Conservation (phyloP, 2,329 filamentous ascomycete species). For the Colletotrichum trifolii region DNA sequence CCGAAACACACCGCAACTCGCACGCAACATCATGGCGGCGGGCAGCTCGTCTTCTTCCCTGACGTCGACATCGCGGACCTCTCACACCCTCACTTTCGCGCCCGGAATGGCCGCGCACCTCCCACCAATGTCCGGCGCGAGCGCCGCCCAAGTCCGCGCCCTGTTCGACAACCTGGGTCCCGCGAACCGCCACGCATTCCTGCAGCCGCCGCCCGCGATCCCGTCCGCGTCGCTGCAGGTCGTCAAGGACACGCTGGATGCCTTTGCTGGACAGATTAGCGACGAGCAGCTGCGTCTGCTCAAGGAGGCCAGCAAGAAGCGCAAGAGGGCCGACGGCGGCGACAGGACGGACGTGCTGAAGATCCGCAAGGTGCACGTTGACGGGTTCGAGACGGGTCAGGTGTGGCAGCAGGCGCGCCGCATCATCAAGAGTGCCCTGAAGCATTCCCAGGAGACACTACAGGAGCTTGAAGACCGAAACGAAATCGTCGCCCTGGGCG, state of each 20-base stretch:
- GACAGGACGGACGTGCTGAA: constrained; percentile 69
- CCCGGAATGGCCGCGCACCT: constrained; percentile 52
- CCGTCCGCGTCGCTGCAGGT: constrained; percentile 77
- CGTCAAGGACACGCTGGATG: constrained; percentile 84
- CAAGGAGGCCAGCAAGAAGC: constrained; percentile 77
- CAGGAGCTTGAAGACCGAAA: constrained; percentile 60
- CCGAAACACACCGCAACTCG: constrained; percentile 19
- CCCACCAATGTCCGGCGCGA: constrained; percentile 38
- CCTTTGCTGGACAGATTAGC: constrained; percentile 78
- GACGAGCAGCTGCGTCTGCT: constrained; percentile 77
- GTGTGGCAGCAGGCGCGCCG: constrained; percentile 94
- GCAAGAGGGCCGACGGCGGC: constrained; percentile 71
- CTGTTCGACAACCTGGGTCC: constrained; percentile 69
- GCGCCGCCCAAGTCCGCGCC: constrained; percentile 54
- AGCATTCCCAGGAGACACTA: constrained; percentile 59
- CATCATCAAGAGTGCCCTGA: constrained; percentile 72
- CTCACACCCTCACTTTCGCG: constrained; percentile 69
- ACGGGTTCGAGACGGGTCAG: constrained; percentile 89
- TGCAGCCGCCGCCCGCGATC: constrained; percentile 77
- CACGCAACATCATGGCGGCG: constrained; percentile 40
- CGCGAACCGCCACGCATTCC: constrained; percentile 75
- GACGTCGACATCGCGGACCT: constrained; percentile 64
- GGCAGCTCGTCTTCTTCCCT: constrained; percentile 68
- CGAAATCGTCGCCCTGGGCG: constrained; percentile 51
- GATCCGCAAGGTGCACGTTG: constrained; percentile 83